Conservation (phyloP, 2,329 filamentous ascomycete genomes). For the Zarea fungicola region DNA sequence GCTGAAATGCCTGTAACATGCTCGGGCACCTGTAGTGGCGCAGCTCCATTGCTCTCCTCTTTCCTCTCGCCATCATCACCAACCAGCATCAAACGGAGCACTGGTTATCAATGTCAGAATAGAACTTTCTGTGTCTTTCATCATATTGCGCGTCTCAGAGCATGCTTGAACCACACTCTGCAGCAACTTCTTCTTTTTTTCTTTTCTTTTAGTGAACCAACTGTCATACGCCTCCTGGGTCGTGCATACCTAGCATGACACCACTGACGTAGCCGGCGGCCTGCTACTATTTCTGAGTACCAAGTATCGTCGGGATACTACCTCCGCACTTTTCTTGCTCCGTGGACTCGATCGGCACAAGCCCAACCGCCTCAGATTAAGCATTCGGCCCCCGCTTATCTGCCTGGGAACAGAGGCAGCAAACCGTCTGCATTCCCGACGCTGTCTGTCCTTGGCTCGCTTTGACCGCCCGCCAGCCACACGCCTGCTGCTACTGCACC, state of each 20-base stretch:
- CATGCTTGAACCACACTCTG: too few species aligned
- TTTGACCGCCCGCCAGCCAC: constrained; percentile 6
- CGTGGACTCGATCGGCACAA: not conserved
- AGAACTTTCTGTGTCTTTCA: not conserved
- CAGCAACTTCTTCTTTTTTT: too few species aligned
- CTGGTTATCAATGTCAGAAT: not conserved
- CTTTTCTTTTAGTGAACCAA: too few species aligned
- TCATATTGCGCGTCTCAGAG: too few species aligned
- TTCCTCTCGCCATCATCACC: not conserved
- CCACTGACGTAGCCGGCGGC: not conserved
- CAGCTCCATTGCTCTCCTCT: not conserved
- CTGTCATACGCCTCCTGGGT: not conserved
- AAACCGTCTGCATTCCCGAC: not conserved
- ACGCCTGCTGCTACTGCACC: constrained; percentile 6
- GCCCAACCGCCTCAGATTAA: not conserved
- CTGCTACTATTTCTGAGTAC: not conserved
- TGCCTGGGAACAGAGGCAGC: not conserved
- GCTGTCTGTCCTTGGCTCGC: not conserved
- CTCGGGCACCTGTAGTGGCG: too few species aligned
- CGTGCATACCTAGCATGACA: not conserved
- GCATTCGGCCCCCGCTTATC: not conserved
- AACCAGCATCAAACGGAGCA: not conserved
- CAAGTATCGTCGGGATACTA: not conserved
- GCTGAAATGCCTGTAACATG: too few species aligned
- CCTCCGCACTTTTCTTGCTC: not conserved